A percentile compares a stretch with the other conserved stretches of the same genome.
Conservation (phyloP, 176 grass and related monocot species). For the Tillandsia leiboldiana region DNA sequence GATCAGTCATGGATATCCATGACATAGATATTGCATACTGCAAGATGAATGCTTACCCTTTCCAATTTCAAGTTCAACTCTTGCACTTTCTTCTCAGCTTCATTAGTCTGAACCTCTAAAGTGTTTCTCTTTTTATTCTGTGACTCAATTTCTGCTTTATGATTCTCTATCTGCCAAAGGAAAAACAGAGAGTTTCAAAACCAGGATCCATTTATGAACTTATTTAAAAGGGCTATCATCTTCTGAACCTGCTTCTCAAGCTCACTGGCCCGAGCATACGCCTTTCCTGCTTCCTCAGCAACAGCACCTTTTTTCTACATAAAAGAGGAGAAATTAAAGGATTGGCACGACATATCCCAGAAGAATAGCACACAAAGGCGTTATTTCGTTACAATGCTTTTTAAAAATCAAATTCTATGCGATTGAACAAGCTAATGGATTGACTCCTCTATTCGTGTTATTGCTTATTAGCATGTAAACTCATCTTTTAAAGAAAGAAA, state of each 20-base stretch:
- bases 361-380: too few species aligned
- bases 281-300: conserved; percentile 49
- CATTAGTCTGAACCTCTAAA: conserved; percentile 36
- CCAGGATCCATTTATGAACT: conserved; percentile 1
- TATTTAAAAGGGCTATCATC: conserved; percentile 1
- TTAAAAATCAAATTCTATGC: too few species aligned
- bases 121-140: conserved; percentile 38
- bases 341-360: too few species aligned
- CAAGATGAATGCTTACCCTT: conserved; percentile 38
- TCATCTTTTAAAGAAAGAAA: too few species aligned
- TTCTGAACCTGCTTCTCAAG: conserved; percentile 62
- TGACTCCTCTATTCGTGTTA: too few species aligned
- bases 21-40: not conserved
- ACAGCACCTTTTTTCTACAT: conserved; percentile 16
- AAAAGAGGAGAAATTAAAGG: not conserved
- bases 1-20: not conserved
- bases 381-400: too few species aligned
- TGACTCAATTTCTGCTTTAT: conserved; percentile 45
- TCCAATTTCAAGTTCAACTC: conserved; percentile 57
- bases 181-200: conserved; percentile 10
- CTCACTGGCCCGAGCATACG: conserved; percentile 26
- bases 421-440: too few species aligned
- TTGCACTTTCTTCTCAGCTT: conserved; percentile 50
- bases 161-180: conserved; percentile 40
- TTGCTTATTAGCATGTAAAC: too few species aligned